Conservation (phyloP, 257 asterid species). For the Solanum peruvianum region DNA sequence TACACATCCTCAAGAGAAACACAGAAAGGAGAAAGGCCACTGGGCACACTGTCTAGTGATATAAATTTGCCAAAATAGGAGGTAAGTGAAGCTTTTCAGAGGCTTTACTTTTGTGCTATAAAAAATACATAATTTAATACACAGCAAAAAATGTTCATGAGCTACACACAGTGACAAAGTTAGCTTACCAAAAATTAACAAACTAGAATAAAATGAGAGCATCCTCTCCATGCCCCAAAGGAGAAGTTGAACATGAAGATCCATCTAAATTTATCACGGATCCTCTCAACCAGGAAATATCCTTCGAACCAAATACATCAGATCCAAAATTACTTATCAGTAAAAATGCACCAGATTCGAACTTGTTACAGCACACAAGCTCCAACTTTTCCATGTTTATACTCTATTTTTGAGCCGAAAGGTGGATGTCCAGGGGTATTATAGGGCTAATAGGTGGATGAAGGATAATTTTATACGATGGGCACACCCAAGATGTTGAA, state of each 20-base stretch:
- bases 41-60: not conserved
- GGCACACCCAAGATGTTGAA: too few species aligned
- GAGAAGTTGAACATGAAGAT: not conserved
- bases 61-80: not conserved
- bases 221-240: not conserved
- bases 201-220: not conserved
- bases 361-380: not conserved
- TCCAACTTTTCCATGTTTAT: not conserved
- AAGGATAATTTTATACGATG: too few species aligned
- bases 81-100: not conserved
- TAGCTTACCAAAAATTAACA: not conserved
- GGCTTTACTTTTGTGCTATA: not conserved
- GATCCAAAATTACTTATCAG: not conserved
- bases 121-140: not conserved
- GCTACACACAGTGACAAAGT: not conserved
- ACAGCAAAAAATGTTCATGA: not conserved
- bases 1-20: not conserved
- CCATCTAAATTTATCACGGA: not conserved
- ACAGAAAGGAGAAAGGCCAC: not conserved
- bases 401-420: not conserved
- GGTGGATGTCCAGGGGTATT: too few species aligned
- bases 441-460: too few species aligned
- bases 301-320: not conserved
- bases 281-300: not conserved
- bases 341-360: not conserved